These are phyloP conservation scores for Wallacemonas rigidus DNA, from an alignment of 208 protist species.

Conservation along the genomic window DNA sequence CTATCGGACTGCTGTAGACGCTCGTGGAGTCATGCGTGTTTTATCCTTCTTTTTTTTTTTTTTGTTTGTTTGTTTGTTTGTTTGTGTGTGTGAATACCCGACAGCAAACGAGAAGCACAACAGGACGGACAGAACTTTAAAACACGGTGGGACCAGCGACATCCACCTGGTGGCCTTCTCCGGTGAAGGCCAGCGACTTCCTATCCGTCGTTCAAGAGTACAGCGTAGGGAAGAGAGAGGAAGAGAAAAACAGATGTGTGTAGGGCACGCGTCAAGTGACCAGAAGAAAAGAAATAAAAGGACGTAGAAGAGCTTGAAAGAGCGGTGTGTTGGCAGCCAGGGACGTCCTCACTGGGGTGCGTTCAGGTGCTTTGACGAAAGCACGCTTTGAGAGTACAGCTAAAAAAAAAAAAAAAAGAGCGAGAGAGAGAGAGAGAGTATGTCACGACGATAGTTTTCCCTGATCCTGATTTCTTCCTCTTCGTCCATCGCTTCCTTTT, in stretches of 20 bases:
- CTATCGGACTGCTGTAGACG: too few species aligned
- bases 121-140: too few species aligned
- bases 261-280: not conserved
- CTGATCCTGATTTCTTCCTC: too few species aligned
- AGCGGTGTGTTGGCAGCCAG: too few species aligned
- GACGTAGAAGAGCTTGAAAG: not conserved
- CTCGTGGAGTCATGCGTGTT: not conserved
- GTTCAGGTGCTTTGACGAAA: not conserved
- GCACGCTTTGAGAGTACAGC: not conserved
- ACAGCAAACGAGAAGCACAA: too few species aligned
- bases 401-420: constrained; percentile 8
- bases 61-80: too few species aligned
- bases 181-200: not conserved
- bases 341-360: too few species aligned
- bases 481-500: too few species aligned
- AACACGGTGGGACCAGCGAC: not conserved
- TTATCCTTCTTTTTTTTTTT: not conserved
- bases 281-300: not conserved
- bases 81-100: too few species aligned
- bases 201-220: not conserved
- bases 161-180: not conserved
- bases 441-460: too few species aligned
- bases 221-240: not conserved
- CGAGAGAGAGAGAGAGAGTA: not conserved
- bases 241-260: not conserved